Conservation (phyloP, 768 basidiomycete species). For the Lactarius akahatsu region DNA sequence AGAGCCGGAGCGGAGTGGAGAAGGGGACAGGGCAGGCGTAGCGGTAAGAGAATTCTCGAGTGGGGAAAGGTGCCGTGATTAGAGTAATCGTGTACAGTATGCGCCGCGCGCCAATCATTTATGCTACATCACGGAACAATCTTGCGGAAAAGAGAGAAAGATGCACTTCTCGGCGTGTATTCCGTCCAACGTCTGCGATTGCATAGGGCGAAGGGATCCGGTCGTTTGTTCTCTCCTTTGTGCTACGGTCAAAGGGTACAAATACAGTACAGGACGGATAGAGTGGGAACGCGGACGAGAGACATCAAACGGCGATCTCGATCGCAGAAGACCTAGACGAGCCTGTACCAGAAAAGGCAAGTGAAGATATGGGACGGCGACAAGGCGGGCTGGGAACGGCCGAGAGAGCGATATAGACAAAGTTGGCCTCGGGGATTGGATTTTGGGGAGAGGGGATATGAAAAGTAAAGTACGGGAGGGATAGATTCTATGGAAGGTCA, state of each 20-base stretch:
- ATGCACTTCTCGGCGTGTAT: slow-evolving; percentile 19
- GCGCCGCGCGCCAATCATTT: slow-evolving; percentile 22
- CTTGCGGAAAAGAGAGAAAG: slow-evolving; percentile 19
- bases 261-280: background rate
- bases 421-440: slow-evolving; percentile 9
- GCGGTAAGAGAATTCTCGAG: background rate
- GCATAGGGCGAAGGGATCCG: slow-evolving; percentile 14
- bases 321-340: slow-evolving; percentile 26
- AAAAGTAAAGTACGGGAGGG: slow-evolving; percentile 18
- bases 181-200: slow-evolving; percentile 2
- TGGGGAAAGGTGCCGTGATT: slow-evolving; percentile 21
- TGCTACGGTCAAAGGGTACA: slow-evolving; percentile 16
- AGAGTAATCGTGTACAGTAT: background rate
- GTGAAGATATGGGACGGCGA: slow-evolving; percentile 22
- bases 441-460: slow-evolving; percentile 20
- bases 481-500: slow-evolving; percentile 28
- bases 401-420: slow-evolving; percentile 16
- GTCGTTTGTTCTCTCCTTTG: background rate
- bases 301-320: slow-evolving; percentile 27
- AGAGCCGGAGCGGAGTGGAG: slow-evolving; percentile 16
- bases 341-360: slow-evolving; percentile 22
- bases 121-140: slow-evolving; percentile 25
- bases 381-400: slow-evolving; percentile 25
- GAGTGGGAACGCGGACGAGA: slow-evolving; percentile 7
- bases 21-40: background rate